Evolutionary conservation across 768 basidiomycete genomes (phyloP).

Genomic region (Daedaleopsis sinensis): DNA sequence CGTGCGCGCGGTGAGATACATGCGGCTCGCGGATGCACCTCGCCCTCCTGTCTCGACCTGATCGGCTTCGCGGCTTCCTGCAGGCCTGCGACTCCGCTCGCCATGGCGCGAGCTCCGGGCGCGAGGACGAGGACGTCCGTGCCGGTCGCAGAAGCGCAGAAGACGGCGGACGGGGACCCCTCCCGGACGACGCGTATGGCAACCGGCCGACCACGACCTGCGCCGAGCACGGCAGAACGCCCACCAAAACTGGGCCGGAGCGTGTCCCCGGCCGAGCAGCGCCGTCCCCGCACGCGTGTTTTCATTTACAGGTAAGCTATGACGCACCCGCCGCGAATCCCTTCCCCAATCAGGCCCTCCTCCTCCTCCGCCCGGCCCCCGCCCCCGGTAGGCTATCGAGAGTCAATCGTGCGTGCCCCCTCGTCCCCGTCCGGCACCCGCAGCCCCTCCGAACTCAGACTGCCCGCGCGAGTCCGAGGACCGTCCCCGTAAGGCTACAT

Average conservation of each 20-base stretch:
- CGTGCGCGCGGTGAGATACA: neutral
- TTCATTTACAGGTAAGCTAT: neutral
- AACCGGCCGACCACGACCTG: too few relatives aligned
- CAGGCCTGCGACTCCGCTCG: neutral
- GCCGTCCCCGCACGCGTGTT: neutral
- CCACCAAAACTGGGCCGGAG: too few relatives aligned
- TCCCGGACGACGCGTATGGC: neutral
- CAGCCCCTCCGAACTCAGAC: too few relatives aligned
- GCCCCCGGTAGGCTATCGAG: neutral
- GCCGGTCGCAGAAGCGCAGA: neutral
- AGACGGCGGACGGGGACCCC: neutral
- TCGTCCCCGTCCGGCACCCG: too few relatives aligned
- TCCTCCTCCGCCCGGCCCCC: neutral
- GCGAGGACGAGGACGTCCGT: neutral
- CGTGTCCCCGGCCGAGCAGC: neutral
- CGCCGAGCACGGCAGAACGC: neutral
- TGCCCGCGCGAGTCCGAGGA: too few relatives aligned
- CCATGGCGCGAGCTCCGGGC: neutral
- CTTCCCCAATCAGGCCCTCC: neutral
- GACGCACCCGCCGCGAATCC: neutral
- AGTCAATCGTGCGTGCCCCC: slow-evolving; percentile 1
- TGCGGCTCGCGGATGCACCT: neutral
- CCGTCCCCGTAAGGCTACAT: neutral
- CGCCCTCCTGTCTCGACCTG: neutral
- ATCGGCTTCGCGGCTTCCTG: neutral